Conservation (phyloP, 1,284 basidiomycete genomes). For the Anthracocystis walkeri region DNA sequence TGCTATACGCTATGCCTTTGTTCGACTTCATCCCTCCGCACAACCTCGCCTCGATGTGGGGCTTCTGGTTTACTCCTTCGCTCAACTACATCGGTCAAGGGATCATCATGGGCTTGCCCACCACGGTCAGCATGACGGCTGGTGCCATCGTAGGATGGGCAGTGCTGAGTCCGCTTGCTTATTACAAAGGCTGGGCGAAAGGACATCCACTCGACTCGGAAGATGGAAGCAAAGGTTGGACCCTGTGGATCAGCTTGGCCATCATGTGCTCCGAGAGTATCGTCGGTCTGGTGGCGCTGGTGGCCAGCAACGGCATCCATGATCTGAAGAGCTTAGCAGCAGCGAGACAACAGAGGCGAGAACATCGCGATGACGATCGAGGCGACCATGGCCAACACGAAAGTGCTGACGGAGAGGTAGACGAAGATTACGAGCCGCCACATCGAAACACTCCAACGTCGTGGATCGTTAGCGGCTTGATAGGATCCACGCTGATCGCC, state of each 20-base stretch:
- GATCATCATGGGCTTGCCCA: slow-evolving; percentile 97
- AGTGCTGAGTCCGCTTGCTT: slow-evolving; percentile 86
- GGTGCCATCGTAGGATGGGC: slow-evolving; percentile 98
- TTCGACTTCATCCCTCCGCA: slow-evolving; percentile 79
- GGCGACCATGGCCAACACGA: slow-evolving; percentile 58
- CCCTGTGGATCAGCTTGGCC: slow-evolving; percentile 89
- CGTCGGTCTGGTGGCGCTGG: slow-evolving; percentile 70
- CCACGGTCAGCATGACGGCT: slow-evolving; percentile 91
- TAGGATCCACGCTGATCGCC: slow-evolving; percentile 77
- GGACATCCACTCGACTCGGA: slow-evolving; percentile 50
- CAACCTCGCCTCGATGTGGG: slow-evolving; percentile 83
- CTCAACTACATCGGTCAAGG: slow-evolving; percentile 77
- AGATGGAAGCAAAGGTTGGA: slow-evolving; percentile 61
- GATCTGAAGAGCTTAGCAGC: slow-evolving; percentile 33
- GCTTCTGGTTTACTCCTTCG: slow-evolving; percentile 95
- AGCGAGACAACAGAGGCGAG: slow-evolving; percentile 21
- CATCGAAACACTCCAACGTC: slow-evolving; percentile 82
- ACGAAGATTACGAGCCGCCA: slow-evolving; percentile 81
- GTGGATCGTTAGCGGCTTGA: slow-evolving; percentile 82
- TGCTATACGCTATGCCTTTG: slow-evolving; percentile 88
- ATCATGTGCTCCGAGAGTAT: slow-evolving; percentile 92
- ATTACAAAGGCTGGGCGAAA: slow-evolving; percentile 71
- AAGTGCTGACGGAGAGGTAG: slow-evolving; percentile 70
- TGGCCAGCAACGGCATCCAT: slow-evolving; percentile 34
- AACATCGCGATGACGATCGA: slow-evolving; percentile 52